Evolutionary conservation across 2,329 filamentous ascomycete genomes (phyloP).

Genomic region (Keithomyces neogunnii): DNA sequence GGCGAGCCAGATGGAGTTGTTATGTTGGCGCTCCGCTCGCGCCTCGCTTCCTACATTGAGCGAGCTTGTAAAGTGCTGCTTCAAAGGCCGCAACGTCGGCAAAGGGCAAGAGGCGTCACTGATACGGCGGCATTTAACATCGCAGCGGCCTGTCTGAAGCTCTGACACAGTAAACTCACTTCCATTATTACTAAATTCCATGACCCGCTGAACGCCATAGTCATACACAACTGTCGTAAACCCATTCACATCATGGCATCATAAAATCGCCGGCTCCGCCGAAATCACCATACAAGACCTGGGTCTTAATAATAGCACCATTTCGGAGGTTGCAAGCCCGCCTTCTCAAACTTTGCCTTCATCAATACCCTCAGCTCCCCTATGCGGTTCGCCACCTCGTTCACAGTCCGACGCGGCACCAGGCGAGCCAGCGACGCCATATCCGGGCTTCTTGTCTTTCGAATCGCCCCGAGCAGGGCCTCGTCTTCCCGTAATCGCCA

Average conservation of each 20-base stretch:
- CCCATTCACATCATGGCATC: neutral
- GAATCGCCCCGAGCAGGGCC: slow-evolving; percentile 15
- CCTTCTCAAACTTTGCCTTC: slow-evolving; percentile 12
- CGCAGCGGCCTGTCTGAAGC: too few relatives aligned
- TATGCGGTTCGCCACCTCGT: slow-evolving; percentile 13
- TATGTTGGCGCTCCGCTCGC: too few relatives aligned
- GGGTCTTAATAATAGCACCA: slow-evolving; percentile 15
- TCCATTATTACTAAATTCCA: too few relatives aligned
- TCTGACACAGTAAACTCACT: too few relatives aligned
- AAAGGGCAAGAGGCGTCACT: too few relatives aligned
- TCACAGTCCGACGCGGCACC: slow-evolving; percentile 11
- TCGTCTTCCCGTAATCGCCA: slow-evolving; percentile 20
- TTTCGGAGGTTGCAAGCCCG: slow-evolving; percentile 12
- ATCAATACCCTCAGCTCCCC: slow-evolving; percentile 13
- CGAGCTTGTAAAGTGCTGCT: too few relatives aligned
- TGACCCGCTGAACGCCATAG: too few relatives aligned
- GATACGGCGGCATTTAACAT: too few relatives aligned
- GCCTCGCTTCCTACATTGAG: too few relatives aligned
- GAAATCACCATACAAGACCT: too few relatives aligned
- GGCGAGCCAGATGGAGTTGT: too few relatives aligned
- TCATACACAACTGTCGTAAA: neutral
- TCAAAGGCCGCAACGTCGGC: too few relatives aligned
- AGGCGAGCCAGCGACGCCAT: slow-evolving; percentile 6
- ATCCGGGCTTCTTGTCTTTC: slow-evolving; percentile 10
- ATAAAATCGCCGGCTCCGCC: neutral